Evolutionary conservation across 169 alveolate genomes (phyloP), one percentile per base, ranked within the genome.

Genomic region (Cryptosporidium viatorum): DNA sequence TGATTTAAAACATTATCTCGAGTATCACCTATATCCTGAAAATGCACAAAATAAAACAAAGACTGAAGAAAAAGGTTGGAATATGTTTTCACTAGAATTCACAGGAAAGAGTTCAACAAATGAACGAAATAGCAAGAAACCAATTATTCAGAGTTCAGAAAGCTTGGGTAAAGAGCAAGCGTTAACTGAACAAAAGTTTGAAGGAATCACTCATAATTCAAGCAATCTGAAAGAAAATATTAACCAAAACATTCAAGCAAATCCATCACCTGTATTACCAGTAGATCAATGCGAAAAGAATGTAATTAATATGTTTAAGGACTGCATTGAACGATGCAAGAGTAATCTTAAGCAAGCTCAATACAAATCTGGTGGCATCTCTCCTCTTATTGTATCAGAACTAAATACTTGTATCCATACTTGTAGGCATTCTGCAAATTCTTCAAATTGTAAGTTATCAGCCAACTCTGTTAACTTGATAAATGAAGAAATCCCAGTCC

Each of bases 401-500:
- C 45, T 80, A 26, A 80, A 80, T 80, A 62, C 89, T 37, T 80
- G 89, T 6, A 62, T 80, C 12, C 75, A 80, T 14, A 45, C 23
- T 9, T 80, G 89, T 23, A 33, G 75, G 29, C 43, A 59, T 45
- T 35, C 69, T 37, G 89, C 75, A 43, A 59, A 80, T 80, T 80
- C 89, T 26, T 23, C 65, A 59, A 52, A 67, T 29, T 80, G 89
- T 35, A 65, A 35, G 33, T 48, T 80, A 58, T 60, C 89, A 26
- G 48, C 58, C 16, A 33, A 26, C 21, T 62, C 89, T 29, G 45
- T 80, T 41, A 80, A 65, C 18, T 43, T 80, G 33, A 80, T 80
- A 14, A 80, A 80, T 62, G 80, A 80, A 45, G 89, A 80, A 65
- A 80, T 80, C 23, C 80, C 73, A 23, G 37, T 80, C 12, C 89